A percentile compares a stretch with the other conserved stretches of the same genome.
phyloP scores from a whole-genome alignment of 371 early-diverging fungal species.

The Lichtheimia hyalospora region DNA sequence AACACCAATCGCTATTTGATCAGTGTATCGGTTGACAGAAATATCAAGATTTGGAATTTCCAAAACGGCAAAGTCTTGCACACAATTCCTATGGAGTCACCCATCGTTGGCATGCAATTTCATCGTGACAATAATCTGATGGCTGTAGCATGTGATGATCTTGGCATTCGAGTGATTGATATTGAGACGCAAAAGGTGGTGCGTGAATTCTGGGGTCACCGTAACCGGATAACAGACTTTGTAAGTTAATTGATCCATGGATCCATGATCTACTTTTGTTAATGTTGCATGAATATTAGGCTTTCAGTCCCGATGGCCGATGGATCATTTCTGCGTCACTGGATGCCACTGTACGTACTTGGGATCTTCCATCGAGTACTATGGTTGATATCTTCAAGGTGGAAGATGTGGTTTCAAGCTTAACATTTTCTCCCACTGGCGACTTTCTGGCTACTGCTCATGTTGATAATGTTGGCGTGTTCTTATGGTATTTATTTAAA shows the following conservation, averaged over 20 bases:
- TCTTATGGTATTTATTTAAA: conserved; percentile 65
- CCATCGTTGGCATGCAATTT: conserved; percentile 63
- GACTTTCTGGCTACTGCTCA: conserved; percentile 93
- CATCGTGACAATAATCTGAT: conserved; percentile 78
- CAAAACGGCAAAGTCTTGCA: conserved; percentile 58
- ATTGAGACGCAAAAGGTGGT: conserved; percentile 77
- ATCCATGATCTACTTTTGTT: neutral
- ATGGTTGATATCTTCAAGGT: conserved; percentile 84
- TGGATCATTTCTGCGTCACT: conserved; percentile 86
- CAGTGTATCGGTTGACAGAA: conserved; percentile 80
- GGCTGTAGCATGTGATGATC: conserved; percentile 85
- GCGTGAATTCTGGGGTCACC: conserved; percentile 88
- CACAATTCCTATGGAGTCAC: conserved; percentile 69
- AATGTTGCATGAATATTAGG: conserved; percentile 31
- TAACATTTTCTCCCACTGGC: conserved; percentile 87
- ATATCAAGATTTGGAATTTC: conserved; percentile 87
- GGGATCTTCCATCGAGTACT: conserved; percentile 93
- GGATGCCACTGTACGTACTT: conserved; percentile 89
- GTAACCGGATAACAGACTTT: conserved; percentile 84
- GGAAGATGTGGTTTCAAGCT: conserved; percentile 75
- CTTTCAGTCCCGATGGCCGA: conserved; percentile 90
- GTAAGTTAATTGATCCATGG: conserved; percentile 32
- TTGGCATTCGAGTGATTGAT: conserved; percentile 85
- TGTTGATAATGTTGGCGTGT: conserved; percentile 88
- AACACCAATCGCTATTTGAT: conserved; percentile 70